Base-by-base conservation (phyloP, 2,329 filamentous ascomycete species). In the Salinomyces thailandicus region DNA sequence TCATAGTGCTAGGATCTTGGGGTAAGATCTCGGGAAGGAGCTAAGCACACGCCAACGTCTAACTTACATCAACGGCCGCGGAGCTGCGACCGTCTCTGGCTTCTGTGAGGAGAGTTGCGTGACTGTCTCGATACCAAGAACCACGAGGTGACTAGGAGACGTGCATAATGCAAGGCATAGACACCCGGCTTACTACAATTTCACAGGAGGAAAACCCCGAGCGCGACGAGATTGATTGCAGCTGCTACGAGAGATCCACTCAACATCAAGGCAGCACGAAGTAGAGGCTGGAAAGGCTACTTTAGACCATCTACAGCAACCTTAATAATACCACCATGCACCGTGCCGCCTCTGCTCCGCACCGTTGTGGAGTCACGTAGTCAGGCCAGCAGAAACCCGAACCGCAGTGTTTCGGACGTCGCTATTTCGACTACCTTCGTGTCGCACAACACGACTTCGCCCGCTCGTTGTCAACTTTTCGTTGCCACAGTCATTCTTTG, bases 341-440 rank as follows among this genome's bases (percentile, higher is more conserved):
- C 40, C 36, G 33, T 36, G 36, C 40, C 33, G 33, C 26, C 36
- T 33, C 16, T 38, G 42, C 40, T 32, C 34, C 37, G 40, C 39
- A 39, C 9, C n/a, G 27, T 35, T 42, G 35, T 48, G 45, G 44
- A 44, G 46, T 41, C 8, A 30, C 26, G 31, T 27, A 41, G 45
- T 45, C n/a, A n/a, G 47, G 44, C 47, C 38, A 41, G 22, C 35
- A 37, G 41, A 38, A 30, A 31, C 40, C 47, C 42, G 43, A 46
- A 39, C 45, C 43, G 46, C 38, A 33, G 34, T 45, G 42, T 52
- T 44, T 51, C 47, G 46, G 45, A 48, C 31, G 37, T 42, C 37
- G 33, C 37, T 38, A 15, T 30, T 30, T 30, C 30, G 30, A 29
- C 37, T 43, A 31, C 26, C 32, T 33, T 46, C 42, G 33, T 42